Evolutionary conservation across 805 yeast genomes (phyloP).

Genomic region (Kodamaea fukazawae): DNA sequence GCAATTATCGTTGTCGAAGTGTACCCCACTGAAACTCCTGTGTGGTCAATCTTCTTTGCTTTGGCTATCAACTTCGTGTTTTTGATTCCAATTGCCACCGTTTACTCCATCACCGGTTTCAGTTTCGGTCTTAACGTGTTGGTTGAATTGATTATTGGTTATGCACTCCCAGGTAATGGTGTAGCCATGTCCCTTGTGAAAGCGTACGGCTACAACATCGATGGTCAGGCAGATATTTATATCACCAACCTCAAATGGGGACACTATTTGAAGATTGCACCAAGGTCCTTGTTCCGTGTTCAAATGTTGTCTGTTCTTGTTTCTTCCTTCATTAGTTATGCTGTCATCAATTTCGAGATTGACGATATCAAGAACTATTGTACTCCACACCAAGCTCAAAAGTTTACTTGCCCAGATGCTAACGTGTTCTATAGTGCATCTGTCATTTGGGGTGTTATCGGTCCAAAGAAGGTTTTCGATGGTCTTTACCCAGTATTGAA

Average conservation of each 20-base stretch:
- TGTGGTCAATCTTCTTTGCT: conserved; percentile 36
- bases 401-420: conserved; percentile 30
- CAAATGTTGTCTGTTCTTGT: conserved; percentile 26
- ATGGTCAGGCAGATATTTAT: conserved; percentile 55
- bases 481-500: conserved; percentile 33
- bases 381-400: conserved; percentile 18
- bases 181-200: conserved; percentile 47
- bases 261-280: conserved; percentile 64
- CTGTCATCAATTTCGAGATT: conserved; percentile 20
- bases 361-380: conserved; percentile 19
- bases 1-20: conserved; percentile 29
- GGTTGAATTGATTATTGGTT: conserved; percentile 36
- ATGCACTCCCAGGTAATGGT: conserved; percentile 37
- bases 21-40: conserved; percentile 34
- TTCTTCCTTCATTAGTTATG: conserved; percentile 21
- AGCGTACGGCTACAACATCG: conserved; percentile 55
- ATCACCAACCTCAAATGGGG: conserved; percentile 59
- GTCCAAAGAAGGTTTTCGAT: conserved; percentile 29
- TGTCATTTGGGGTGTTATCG: conserved; percentile 61
- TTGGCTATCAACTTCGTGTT: conserved; percentile 31
- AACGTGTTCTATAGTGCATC: conserved; percentile 50
- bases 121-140: conserved; percentile 34
- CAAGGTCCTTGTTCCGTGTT: conserved; percentile 51
- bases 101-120: conserved; percentile 32
- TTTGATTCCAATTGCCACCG: conserved; percentile 30